Conservation (phyloP, 2,329 filamentous ascomycete species). For the Claviceps paspali region DNA sequence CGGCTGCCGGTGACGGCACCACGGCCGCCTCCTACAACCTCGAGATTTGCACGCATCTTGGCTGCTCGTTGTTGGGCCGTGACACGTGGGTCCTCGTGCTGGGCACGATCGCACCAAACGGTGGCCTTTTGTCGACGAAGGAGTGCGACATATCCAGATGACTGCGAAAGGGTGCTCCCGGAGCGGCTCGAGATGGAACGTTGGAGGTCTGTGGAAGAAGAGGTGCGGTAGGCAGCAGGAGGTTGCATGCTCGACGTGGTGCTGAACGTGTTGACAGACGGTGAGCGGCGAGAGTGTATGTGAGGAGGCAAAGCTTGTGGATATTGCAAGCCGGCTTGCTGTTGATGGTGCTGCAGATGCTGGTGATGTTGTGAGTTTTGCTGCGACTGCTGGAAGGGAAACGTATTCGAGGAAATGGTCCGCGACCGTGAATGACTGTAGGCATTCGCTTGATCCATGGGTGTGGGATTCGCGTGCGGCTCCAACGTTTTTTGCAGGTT, state of each 20-base stretch:
- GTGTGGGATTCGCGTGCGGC: constrained; percentile 17
- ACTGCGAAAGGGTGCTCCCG: constrained; percentile 34
- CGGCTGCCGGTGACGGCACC: constrained; percentile 29
- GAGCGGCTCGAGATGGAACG: constrained; percentile 74
- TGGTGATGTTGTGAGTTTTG: constrained; percentile 11
- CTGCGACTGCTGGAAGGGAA: constrained; percentile 22
- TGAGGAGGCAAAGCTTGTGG: constrained; percentile 4
- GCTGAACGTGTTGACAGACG: constrained; percentile 53
- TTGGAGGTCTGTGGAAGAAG: constrained; percentile 44
- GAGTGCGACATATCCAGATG: constrained; percentile 83
- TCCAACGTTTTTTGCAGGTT: constrained; percentile 14
- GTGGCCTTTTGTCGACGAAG: constrained; percentile 95
- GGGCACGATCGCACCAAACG: constrained; percentile 92
- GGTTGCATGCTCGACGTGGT: constrained; percentile 54
- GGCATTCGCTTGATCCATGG: constrained; percentile 19
- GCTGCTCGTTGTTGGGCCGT: constrained; percentile 73
- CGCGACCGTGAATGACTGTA: constrained; percentile 40
- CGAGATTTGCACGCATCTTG: constrained; percentile 70
- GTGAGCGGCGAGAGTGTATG: constrained; percentile 30
- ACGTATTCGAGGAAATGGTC: constrained; percentile 40
- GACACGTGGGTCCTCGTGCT: constrained; percentile 77
- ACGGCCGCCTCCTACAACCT: constrained; percentile 52
- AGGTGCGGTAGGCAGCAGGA: constrained; percentile 40
- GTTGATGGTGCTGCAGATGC: constrained; percentile 18
- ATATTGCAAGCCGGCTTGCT: constrained; percentile 5